Base-by-base conservation (phyloP, 2,329 filamentous ascomycete species). In the Pyrenophora seminiperda region DNA sequence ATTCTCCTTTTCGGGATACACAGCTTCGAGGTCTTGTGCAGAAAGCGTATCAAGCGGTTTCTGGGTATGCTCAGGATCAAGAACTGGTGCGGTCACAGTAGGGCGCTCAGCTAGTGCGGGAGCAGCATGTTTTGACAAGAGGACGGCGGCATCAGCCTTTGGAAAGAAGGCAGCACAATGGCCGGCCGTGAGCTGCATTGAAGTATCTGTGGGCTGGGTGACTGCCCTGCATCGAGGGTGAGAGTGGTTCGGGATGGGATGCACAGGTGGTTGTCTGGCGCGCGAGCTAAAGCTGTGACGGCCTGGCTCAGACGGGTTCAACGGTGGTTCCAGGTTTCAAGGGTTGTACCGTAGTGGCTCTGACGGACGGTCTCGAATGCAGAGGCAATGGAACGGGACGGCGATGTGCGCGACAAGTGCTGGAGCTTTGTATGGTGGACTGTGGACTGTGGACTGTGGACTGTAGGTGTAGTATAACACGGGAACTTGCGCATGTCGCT, bases 141-240 rank as follows among this genome's bases (percentile, higher is more conserved):
- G 58, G 3, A 67, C 55, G 27, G 58, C 53, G 15, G 63, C 61
- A 47, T 68, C 65, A 46, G 63, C 63, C 39, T 52, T 64, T 10
- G 65, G 65, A 22, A 68, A 66, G 52, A 65, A 67, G n/a, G 52
- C 50, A 48, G 50, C 41, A 32, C 59, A 54, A 19, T 53, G 47
- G 18, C 32, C 30, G 40, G 41, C 41, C 27, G 18, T 33, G 19
- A 41, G 30, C 46, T 44, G 42, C 60, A 65, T 65, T 19, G 53
- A 47, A 19, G 17, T 17, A 9, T 36, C 24, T 33, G 39, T 18
- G 33, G 31, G n/a, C 15, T 18, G 31, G 7, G n/a, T 29, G 32
- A 30, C 20, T 29, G 14, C 22, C 22, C 29, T 22, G 42, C 47
- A 54, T 47, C 22, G 42, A 41, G 19, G 30, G 34, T 29, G 24